phyloP scores from a whole-genome alignment of 768 basidiomycete genomes.

The Pholiota microspora region DNA sequence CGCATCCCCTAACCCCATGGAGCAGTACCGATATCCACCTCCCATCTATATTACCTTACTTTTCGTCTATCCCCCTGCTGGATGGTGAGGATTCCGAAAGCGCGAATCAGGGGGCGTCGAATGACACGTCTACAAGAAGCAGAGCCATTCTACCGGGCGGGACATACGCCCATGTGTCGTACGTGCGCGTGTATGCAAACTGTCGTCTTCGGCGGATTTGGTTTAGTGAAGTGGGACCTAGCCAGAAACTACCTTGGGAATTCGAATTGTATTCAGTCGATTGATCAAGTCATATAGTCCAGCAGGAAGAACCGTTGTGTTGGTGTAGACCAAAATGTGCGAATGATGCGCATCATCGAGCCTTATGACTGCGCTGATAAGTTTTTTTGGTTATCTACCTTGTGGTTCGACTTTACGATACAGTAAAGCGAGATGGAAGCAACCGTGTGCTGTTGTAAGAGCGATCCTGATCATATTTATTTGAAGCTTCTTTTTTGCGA shows the following conservation, averaged over 20 bases:
- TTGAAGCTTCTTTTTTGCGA: no score
- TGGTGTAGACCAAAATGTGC: background rate
- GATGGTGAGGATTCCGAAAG: conserved; percentile 6
- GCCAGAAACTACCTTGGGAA: conserved; percentile 67
- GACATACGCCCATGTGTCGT: conserved; percentile 64
- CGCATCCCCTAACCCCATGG: conserved; percentile 67
- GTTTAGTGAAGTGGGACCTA: conserved; percentile 59
- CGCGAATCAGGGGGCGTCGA: conserved; percentile 7
- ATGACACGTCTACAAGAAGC: conserved; percentile 7
- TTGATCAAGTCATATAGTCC: conserved; percentile 3
- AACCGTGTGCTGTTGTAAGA: no score
- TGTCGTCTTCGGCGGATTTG: conserved; percentile 77
- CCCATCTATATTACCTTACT: conserved; percentile 57
- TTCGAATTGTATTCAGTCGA: conserved; percentile 59
- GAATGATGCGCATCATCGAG: background rate
- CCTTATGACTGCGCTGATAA: background rate
- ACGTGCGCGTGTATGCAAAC: conserved; percentile 73
- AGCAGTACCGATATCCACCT: conserved; percentile 62
- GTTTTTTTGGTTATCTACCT: background rate
- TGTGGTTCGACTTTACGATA: background rate
- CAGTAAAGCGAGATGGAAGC: no score
- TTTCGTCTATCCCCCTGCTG: conserved; percentile 41
- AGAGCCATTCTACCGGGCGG: conserved; percentile 40
- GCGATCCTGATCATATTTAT: no score
- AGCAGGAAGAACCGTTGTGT: background rate